These are phyloP conservation scores for Arachis hypogaea DNA, from an alignment of 306 rosid genomes.

Conservation along the genomic window DNA sequence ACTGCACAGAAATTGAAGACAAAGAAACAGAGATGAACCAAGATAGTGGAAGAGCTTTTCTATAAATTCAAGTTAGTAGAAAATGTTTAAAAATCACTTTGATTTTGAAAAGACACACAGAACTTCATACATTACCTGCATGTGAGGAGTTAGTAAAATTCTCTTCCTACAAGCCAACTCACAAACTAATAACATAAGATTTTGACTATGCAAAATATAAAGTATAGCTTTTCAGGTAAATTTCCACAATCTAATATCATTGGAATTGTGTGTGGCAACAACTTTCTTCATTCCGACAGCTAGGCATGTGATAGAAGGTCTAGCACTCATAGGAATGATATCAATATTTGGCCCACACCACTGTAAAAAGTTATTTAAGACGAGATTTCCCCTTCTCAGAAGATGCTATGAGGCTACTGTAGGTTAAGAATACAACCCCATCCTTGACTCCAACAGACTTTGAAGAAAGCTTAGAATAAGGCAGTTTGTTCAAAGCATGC, in stretches of 20 bases:
- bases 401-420: slow-evolving; percentile 95
- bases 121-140: not conserved
- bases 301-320: slow-evolving; percentile 73
- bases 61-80: not conserved
- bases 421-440: slow-evolving; percentile 92
- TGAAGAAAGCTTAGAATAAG: slow-evolving; percentile 98
- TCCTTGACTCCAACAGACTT: slow-evolving; percentile 87
- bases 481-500: slow-evolving; percentile 96
- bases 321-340: slow-evolving; percentile 39
- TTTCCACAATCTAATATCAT: slow-evolving; percentile 72
- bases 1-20: not conserved
- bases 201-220: not conserved
- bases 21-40: not conserved
- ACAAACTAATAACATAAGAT: too few relatives aligned
- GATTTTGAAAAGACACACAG: not conserved
- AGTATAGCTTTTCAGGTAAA: slow-evolving; percentile 41
- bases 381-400: slow-evolving; percentile 95
- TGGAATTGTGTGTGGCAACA: slow-evolving; percentile 68
- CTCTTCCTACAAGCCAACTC: too few relatives aligned
- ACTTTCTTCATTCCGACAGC: slow-evolving; percentile 87
- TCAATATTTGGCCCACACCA: slow-evolving; percentile 81
- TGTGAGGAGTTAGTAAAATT: too few relatives aligned
- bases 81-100: not conserved
- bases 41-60: not conserved
- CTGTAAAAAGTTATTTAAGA: slow-evolving; percentile 82